Evolutionary conservation across 306 rosid species (phyloP), one percentile per base, ranked within the genome.

Genomic region (Citrullus colocynthis): DNA sequence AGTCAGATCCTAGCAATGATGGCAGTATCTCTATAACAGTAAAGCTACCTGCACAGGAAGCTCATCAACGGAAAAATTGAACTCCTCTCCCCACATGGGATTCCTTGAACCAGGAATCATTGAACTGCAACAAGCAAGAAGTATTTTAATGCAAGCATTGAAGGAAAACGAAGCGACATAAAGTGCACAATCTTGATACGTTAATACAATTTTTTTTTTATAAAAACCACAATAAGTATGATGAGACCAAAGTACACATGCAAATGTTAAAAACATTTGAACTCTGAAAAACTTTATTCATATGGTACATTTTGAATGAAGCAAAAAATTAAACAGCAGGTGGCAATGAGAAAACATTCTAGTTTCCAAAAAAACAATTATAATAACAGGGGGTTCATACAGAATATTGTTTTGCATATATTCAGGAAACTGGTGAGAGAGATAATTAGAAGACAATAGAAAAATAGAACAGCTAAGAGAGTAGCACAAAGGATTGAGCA

Each of bases 41-140:
- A 9, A 49, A 49, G 60, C 30, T 72, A 95, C 98, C 98, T 92
- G 87, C 55, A 89, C 98, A 75, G 98, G 98, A 80, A 95, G 96
- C 87, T 95, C 97, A 71, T 95, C 97, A 65, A 89, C 97, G 73
- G 91, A 85, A 88, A 95, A 95, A 88, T 92, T 88, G 84, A 95
- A 95, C 85, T 92, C 98, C 88, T 95, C 98, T 4, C 98, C 98
- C 98, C 98, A 95, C 98, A 92, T 88, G 72, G 98, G 98, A 90
- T 95, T 95, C 90, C 98, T 92, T 80, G 97, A 95, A 87, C 98
- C 97, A 77, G 98, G 98, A 85, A 95, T 90, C 98, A 95, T 95
- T 75, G 98, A 95, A 84, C 98, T 95, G 92, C 90, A 85, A 44
- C 67, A 67, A 56, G 84, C 78, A 80, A 83, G 48, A 87, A 51